A percentile compares a stretch with the other conserved stretches of the same genome.
Conservation (phyloP, 2,329 filamentous ascomycete genomes). For the Rosellinia necatrix region DNA sequence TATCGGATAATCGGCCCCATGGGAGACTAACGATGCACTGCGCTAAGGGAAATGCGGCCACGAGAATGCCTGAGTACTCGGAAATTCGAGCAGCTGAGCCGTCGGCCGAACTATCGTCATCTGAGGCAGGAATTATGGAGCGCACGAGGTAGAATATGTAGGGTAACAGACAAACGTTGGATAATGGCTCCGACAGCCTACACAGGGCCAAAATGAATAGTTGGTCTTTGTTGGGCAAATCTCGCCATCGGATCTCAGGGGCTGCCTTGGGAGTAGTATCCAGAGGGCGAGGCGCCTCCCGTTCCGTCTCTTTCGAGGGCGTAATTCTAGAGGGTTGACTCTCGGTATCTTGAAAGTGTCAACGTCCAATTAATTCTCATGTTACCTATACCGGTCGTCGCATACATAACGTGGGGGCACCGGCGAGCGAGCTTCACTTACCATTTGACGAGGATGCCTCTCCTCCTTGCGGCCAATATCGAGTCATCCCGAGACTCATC, state of each 20-base stretch:
- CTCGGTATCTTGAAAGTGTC: background rate
- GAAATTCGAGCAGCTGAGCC: constrained; percentile 61
- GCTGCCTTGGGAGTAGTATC: constrained; percentile 9
- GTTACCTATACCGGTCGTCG: background rate
- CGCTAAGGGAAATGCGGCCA: constrained; percentile 69
- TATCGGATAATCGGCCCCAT: constrained; percentile 68
- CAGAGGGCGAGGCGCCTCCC: constrained; percentile 4
- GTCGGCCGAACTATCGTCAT: constrained; percentile 44
- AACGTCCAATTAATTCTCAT: background rate
- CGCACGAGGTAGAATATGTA: constrained; percentile 77
- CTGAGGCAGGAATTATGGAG: constrained; percentile 55
- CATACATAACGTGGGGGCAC: background rate
- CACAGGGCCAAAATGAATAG: constrained; percentile 44
- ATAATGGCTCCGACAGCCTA: constrained; percentile 64
- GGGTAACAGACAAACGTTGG: constrained; percentile 67
- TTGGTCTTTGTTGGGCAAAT: constrained; percentile 46
- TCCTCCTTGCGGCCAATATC: background rate
- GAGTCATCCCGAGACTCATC: constrained; percentile 10
- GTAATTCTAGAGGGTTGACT: background rate
- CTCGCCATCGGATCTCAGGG: constrained; percentile 38
- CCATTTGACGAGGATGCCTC: background rate
- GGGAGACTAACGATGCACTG: constrained; percentile 72
- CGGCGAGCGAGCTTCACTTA: background rate
- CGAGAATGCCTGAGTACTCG: constrained; percentile 69
- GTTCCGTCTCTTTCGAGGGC: constrained; percentile 5